Evolutionary conservation across 176 grass and related monocot genomes (phyloP).

Genomic region (Chloris gayana): DNA sequence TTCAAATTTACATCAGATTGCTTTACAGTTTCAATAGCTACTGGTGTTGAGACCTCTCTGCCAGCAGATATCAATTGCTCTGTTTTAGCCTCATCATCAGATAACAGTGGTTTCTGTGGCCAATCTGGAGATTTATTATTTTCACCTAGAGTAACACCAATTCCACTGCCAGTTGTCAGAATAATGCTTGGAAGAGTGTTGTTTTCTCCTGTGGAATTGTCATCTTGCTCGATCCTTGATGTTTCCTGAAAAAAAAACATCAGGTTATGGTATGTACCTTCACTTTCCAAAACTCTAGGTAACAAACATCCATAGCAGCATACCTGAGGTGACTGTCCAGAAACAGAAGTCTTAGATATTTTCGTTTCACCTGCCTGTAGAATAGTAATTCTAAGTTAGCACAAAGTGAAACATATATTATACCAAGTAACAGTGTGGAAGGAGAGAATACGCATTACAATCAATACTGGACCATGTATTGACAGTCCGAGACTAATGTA

Average conservation of each 20-base stretch:
- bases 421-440: too few relatives aligned
- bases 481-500: too few relatives aligned
- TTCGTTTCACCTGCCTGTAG: conserved; percentile 53
- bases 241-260: conserved; percentile 47
- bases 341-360: conserved; percentile 52
- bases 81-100: conserved; percentile 33
- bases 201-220: conserved; percentile 49
- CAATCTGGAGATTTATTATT: conserved; percentile 48
- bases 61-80: conserved; percentile 41
- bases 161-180: conserved; percentile 39
- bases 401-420: neutral
- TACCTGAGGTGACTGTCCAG: conserved; percentile 54
- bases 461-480: too few relatives aligned
- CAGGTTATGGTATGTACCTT: conserved; percentile 2
- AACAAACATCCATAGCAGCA: too few relatives aligned
- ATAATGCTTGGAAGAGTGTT: conserved; percentile 33
- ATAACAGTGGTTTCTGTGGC: conserved; percentile 56
- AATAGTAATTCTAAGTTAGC: too few relatives aligned
- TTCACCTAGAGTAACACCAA: conserved; percentile 35
- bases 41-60: conserved; percentile 36
- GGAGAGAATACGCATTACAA: too few relatives aligned
- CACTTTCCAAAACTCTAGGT: conserved; percentile 3
- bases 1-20: conserved; percentile 36
- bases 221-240: conserved; percentile 52
- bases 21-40: conserved; percentile 5